These are phyloP conservation scores for Venturia carpophila DNA, from an alignment of 2,329 filamentous ascomycete species.

Conservation along the genomic window DNA sequence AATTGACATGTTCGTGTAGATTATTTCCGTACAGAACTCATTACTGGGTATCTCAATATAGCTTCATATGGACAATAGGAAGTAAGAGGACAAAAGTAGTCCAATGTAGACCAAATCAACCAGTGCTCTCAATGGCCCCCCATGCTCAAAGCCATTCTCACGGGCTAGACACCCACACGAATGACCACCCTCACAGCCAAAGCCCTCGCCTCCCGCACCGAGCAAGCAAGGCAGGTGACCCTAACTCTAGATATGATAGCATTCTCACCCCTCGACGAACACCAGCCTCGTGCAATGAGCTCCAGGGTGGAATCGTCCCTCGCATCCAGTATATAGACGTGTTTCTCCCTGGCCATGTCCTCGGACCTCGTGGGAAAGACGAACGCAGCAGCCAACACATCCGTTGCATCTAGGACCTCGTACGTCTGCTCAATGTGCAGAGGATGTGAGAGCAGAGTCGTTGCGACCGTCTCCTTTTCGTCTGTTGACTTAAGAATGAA, in stretches of 20 bases:
- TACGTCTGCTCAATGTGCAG: slow-evolving; percentile 34
- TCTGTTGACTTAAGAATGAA: slow-evolving; percentile 16
- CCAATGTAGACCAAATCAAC: not conserved
- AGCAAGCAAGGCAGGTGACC: slow-evolving; percentile 64
- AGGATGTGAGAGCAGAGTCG: slow-evolving; percentile 31
- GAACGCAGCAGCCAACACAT: slow-evolving; percentile 27
- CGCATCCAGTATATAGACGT: slow-evolving; percentile 38
- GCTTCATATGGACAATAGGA: not conserved
- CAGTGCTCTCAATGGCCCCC: not conserved
- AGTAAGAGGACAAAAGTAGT: not conserved
- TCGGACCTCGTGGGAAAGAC: slow-evolving; percentile 20
- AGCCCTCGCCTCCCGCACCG: slow-evolving; percentile 65
- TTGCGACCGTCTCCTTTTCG: not conserved
- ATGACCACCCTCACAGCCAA: slow-evolving; percentile 61
- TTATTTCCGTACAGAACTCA: not conserved
- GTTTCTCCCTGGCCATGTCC: slow-evolving; percentile 20
- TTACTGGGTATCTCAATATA: slow-evolving; percentile 10
- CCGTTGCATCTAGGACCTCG: slow-evolving; percentile 30
- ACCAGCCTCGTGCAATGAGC: slow-evolving; percentile 63
- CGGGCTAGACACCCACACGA: slow-evolving; percentile 26
- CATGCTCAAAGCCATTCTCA: not conserved
- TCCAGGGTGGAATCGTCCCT: slow-evolving; percentile 58
- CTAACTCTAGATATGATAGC: slow-evolving; percentile 60
- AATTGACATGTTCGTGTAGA: too few species aligned
- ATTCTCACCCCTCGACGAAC: slow-evolving; percentile 66